phyloP scores from a whole-genome alignment of 176 grass and related monocot genomes.

The Cenchrus americanus region DNA sequence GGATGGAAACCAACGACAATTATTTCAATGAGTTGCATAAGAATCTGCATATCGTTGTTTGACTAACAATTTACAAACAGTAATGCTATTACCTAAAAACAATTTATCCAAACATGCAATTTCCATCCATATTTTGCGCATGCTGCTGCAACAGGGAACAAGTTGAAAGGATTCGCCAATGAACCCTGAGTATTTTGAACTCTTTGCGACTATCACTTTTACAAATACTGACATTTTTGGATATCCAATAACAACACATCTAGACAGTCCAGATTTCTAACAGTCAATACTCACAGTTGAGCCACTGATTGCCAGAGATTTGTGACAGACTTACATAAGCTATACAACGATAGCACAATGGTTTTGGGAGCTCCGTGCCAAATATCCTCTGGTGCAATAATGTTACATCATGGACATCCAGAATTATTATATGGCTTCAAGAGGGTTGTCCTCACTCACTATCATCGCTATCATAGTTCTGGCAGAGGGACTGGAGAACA shows the following conservation, averaged over 20 bases:
- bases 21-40: too few relatives aligned
- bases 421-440: background rate
- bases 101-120: background rate
- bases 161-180: background rate
- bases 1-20: too few relatives aligned
- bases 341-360: slow-evolving; percentile 9
- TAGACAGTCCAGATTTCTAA: background rate
- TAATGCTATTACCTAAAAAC: too few relatives aligned
- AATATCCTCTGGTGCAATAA: background rate
- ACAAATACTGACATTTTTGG: background rate
- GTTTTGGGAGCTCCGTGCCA: background rate
- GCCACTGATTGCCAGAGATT: slow-evolving; percentile 8
- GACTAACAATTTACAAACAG: too few relatives aligned
- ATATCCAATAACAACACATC: background rate
- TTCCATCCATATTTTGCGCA: background rate
- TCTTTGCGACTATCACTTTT: background rate
- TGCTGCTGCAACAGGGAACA: background rate
- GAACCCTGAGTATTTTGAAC: background rate
- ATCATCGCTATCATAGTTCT: slow-evolving; percentile 55
- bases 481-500: slow-evolving; percentile 60
- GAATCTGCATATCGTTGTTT: too few relatives aligned
- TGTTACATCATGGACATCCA: background rate
- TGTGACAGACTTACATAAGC: background rate
- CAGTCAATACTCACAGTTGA: background rate
- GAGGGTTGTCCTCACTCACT: slow-evolving; percentile 19